Conservation (phyloP, 2,329 filamentous ascomycete genomes). For the Beauveria rudraprayagi region DNA sequence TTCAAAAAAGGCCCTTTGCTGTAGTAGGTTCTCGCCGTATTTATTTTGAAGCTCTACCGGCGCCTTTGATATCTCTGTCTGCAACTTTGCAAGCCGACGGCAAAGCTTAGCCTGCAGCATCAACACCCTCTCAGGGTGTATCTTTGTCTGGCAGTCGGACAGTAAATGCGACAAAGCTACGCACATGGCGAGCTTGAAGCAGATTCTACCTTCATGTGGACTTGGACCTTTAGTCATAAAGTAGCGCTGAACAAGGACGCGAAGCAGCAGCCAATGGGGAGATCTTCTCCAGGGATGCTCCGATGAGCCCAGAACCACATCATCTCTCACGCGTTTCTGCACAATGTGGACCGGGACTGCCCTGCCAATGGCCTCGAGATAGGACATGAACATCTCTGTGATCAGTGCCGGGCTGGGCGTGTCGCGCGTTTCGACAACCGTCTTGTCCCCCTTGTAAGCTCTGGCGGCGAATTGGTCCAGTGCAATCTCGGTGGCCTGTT, state of each 20-base stretch:
- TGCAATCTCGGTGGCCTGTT: conserved; percentile 45
- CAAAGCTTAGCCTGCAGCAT: conserved; percentile 40
- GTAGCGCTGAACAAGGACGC: conserved; percentile 47
- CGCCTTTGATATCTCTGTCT: conserved; percentile 19
- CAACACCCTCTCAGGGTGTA: conserved; percentile 16
- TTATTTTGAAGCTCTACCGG: background rate
- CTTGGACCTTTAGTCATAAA: conserved; percentile 24
- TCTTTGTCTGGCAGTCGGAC: conserved; percentile 21
- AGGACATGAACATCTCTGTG: conserved; percentile 49
- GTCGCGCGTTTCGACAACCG: conserved; percentile 47
- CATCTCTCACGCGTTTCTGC: conserved; percentile 54
- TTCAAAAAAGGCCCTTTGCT: background rate
- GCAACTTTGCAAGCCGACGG: conserved; percentile 50
- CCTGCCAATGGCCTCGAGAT: conserved; percentile 47
- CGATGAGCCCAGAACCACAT: conserved; percentile 43
- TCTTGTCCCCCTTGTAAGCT: conserved; percentile 41
- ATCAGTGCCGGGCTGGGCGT: conserved; percentile 50
- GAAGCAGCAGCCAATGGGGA: conserved; percentile 54
- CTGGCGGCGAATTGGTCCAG: conserved; percentile 45
- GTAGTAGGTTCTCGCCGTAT: background rate
- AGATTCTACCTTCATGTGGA: conserved; percentile 33
- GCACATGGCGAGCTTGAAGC: conserved; percentile 53
- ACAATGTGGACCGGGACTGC: conserved; percentile 29
- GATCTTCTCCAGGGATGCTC: conserved; percentile 53
- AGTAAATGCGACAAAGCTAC: conserved; percentile 39